Conservation (phyloP, 2,329 filamentous ascomycete species). For the Fusarium continuum region DNA sequence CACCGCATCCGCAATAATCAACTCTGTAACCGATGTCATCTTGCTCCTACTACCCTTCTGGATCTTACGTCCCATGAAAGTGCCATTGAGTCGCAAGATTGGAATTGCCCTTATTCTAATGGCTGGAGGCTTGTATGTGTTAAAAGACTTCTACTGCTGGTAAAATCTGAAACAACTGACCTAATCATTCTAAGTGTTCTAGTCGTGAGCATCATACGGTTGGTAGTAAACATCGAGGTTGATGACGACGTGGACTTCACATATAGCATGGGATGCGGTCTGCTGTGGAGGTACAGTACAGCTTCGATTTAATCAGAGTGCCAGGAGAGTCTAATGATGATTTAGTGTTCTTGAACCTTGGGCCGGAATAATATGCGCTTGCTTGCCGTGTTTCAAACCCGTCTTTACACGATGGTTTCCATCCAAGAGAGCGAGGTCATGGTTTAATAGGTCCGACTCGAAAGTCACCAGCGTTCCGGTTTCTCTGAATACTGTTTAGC, state of each 20-base stretch:
- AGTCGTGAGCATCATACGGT: constrained; percentile 10
- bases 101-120: constrained; percentile 12
- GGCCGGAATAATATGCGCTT: constrained; percentile 19
- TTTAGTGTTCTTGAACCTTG: constrained; percentile 15
- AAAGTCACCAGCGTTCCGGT: not conserved
- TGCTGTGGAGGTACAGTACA: constrained; percentile 4
- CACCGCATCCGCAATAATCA: not conserved
- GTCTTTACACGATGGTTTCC: not conserved
- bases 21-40: not conserved
- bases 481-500: not conserved
- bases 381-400: constrained; percentile 13
- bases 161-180: not conserved
- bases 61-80: constrained; percentile 12
- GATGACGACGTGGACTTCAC: not conserved
- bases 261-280: not conserved
- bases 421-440: not conserved
- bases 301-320: not conserved
- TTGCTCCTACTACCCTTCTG: constrained; percentile 15
- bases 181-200: not conserved
- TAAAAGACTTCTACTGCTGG: too few relatives aligned
- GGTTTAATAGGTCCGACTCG: not conserved
- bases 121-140: constrained; percentile 17
- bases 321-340: not conserved
- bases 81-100: not conserved
- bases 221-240: not conserved